A percentile compares a stretch with the other conserved stretches of the same genome.
Conservation (phyloP, 768 basidiomycete genomes). For the Lactarius tabidus region DNA sequence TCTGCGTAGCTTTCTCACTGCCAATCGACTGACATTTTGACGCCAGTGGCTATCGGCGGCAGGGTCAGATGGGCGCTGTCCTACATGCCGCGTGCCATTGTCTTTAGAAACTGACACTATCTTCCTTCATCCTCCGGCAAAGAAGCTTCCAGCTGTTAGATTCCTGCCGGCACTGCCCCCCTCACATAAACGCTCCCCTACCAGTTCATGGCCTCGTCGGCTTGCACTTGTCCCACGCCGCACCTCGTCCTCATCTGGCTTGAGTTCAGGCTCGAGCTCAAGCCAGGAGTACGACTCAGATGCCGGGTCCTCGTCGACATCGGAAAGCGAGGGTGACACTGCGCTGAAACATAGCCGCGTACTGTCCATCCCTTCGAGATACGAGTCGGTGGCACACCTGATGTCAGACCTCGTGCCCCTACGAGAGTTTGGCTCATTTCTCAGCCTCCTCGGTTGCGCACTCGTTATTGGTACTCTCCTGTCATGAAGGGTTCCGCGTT, state of each 20-base stretch:
- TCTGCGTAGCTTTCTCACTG: neutral
- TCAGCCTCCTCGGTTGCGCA: constrained; percentile 23
- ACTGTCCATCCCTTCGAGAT: constrained; percentile 14
- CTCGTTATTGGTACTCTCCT: constrained; percentile 25
- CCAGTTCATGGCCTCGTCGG: constrained; percentile 11
- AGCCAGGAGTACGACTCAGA: constrained; percentile 19
- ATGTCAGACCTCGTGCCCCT: constrained; percentile 21
- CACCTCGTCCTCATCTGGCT: neutral
- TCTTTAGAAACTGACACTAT: constrained; percentile 25
- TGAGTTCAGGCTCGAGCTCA: constrained; percentile 18
- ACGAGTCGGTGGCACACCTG: constrained; percentile 14
- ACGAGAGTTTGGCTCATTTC: constrained; percentile 23
- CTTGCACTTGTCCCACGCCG: neutral
- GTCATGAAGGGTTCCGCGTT: constrained; percentile 12
- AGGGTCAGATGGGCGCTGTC: constrained; percentile 26
- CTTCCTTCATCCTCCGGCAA: constrained; percentile 21
- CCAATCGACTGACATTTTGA: neutral
- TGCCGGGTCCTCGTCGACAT: constrained; percentile 18
- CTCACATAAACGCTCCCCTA: neutral
- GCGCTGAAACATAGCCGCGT: constrained; percentile 5
- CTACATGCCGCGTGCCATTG: constrained; percentile 25
- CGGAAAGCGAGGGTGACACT: constrained; percentile 19
- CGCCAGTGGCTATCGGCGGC: constrained; percentile 21
- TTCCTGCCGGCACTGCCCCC: constrained; percentile 4
- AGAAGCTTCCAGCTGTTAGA: constrained; percentile 2